Conservation (phyloP, 768 basidiomycete genomes). For the Phylloporus sp. region DNA sequence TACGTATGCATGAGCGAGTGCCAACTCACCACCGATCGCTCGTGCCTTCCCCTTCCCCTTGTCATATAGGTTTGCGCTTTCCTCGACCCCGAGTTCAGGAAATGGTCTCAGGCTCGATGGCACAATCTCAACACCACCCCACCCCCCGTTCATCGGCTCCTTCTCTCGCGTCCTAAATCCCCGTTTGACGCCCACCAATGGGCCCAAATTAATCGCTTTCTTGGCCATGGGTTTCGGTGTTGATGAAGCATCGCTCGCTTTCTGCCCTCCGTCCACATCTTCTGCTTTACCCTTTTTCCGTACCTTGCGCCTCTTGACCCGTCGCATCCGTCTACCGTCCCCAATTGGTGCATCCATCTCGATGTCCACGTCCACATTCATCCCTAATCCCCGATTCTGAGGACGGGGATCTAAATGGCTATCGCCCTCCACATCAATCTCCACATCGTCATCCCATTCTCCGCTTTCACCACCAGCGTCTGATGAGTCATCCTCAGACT, state of each 20-base stretch:
- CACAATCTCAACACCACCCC: slow-evolving; percentile 61
- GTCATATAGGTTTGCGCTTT: neutral
- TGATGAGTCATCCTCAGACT: slow-evolving; percentile 19
- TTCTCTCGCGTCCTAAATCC: slow-evolving; percentile 62
- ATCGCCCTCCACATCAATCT: slow-evolving; percentile 27
- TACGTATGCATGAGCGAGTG: neutral
- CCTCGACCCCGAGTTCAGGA: slow-evolving; percentile 13
- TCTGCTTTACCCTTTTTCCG: slow-evolving; percentile 20
- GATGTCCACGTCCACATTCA: slow-evolving; percentile 24
- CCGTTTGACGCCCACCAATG: slow-evolving; percentile 54
- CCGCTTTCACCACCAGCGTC: slow-evolving; percentile 14
- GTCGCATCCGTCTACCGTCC: slow-evolving; percentile 4
- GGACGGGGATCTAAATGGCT: slow-evolving; percentile 1
- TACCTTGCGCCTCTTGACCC: slow-evolving; percentile 19
- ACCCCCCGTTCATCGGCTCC: slow-evolving; percentile 54
- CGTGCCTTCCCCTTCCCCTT: slow-evolving; percentile 20
- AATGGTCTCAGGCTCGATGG: slow-evolving; percentile 23
- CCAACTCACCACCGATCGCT: slow-evolving; percentile 22
- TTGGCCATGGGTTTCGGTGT: neutral
- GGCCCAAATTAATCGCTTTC: slow-evolving; percentile 49
- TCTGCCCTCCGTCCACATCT: slow-evolving; percentile 26
- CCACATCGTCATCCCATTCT: slow-evolving; percentile 14
- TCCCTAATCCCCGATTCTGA: slow-evolving; percentile 18
- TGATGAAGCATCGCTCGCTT: neutral
- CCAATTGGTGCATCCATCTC: slow-evolving; percentile 14